These are phyloP conservation scores for Conoideocrella luteorostrata DNA, from an alignment of 2,329 filamentous ascomycete genomes.

Conservation along the genomic window DNA sequence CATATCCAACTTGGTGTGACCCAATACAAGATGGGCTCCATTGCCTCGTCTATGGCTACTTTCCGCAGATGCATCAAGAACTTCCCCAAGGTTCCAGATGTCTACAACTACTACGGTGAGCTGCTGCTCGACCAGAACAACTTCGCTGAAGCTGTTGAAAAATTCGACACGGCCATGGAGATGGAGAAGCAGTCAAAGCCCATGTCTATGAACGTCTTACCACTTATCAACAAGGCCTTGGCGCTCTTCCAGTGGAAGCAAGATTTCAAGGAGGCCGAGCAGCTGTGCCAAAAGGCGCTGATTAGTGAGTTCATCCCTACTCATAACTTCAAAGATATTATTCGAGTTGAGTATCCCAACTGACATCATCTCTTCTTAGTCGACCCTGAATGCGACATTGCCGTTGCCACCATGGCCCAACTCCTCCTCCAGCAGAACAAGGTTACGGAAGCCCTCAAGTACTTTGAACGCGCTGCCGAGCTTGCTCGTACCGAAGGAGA, in stretches of 20 bases:
- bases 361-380: conserved; percentile 46
- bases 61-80: conserved; percentile 98
- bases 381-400: conserved; percentile 97
- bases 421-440: conserved; percentile 96
- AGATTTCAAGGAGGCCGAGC: conserved; percentile 89
- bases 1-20: conserved; percentile 99
- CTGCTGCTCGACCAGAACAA: conserved; percentile 94
- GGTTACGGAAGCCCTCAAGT: conserved; percentile 87
- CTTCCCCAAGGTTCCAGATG: conserved; percentile 91
- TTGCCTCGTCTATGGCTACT: conserved; percentile 96
- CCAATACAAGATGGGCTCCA: conserved; percentile 98
- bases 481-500: conserved; percentile 90
- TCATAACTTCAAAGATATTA: too few relatives aligned
- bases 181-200: conserved; percentile 95
- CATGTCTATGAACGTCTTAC: conserved; percentile 93
- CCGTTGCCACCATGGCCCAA: conserved; percentile 97
- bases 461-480: conserved; percentile 95
- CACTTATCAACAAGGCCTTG: conserved; percentile 96
- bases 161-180: conserved; percentile 97
- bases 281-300: conserved; percentile 92
- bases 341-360: too few relatives aligned
- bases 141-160: conserved; percentile 90
- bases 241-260: conserved; percentile 98
- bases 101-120: conserved; percentile 99
- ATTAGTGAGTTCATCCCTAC: conserved; percentile 67